Percentiles rank a stretch among this genome's conserved stretches.
Conservation (phyloP, 768 basidiomycete genomes). For the Lenzites betulinus region DNA sequence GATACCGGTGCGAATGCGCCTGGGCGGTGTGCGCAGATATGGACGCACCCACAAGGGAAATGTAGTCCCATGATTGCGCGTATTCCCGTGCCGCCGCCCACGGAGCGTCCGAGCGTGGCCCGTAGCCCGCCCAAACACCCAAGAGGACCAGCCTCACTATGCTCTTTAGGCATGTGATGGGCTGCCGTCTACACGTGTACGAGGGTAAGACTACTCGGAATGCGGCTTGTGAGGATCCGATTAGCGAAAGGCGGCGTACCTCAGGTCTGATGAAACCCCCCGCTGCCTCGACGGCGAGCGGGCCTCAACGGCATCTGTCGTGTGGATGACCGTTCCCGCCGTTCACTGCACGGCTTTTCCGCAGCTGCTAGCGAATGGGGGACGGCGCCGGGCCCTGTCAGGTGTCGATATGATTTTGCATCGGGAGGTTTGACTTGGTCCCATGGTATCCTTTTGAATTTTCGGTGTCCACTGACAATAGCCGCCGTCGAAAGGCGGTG, state of each 20-base stretch:
- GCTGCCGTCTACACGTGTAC: background rate
- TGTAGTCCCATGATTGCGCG: slow-evolving; percentile 3
- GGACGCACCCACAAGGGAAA: background rate
- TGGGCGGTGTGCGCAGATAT: background rate
- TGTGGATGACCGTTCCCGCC: background rate
- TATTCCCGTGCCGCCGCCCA: background rate
- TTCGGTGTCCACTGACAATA: background rate
- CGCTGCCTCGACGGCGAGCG: no score
- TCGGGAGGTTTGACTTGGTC: background rate
- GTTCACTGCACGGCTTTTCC: background rate
- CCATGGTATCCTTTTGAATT: background rate
- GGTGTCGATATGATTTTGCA: background rate
- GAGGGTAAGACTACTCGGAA: background rate
- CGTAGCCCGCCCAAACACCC: background rate
- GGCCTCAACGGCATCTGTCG: background rate
- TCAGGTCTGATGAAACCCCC: background rate
- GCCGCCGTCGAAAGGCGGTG: background rate
- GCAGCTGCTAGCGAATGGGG: background rate
- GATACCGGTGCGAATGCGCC: slow-evolving; percentile 2
- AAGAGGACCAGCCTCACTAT: background rate
- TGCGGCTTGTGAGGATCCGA: background rate
- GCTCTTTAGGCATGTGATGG: background rate
- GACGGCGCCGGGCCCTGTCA: background rate
- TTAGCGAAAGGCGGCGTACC: background rate
- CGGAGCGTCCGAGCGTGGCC: background rate